These are phyloP conservation scores for Laburnicola sp. DNA, from an alignment of 2,329 filamentous ascomycete genomes.

Conservation along the genomic window DNA sequence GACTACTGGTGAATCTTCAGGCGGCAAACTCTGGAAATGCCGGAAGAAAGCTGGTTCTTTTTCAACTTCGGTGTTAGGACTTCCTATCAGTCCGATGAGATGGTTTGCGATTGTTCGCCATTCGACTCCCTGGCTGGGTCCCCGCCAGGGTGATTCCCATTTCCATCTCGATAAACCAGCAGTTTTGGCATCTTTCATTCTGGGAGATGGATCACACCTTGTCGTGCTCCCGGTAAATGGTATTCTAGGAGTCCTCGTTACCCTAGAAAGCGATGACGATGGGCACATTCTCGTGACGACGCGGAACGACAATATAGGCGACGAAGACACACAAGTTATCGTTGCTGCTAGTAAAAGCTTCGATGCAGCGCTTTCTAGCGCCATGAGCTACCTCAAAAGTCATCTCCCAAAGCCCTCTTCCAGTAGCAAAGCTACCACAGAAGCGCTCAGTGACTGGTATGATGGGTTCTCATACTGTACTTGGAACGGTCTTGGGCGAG, in stretches of 20 bases:
- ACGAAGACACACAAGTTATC: constrained; percentile 64
- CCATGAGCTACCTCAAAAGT: constrained; percentile 81
- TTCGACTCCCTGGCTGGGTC: constrained; percentile 83
- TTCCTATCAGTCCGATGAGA: too few relatives aligned
- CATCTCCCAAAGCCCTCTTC: constrained; percentile 56
- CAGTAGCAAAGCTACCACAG: constrained; percentile 53
- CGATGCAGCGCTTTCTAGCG: constrained; percentile 74
- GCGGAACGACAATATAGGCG: constrained; percentile 66
- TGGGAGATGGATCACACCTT: constrained; percentile 69
- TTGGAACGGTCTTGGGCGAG: constrained; percentile 89
- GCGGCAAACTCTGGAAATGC: too few relatives aligned
- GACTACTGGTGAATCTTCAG: too few relatives aligned
- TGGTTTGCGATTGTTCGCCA: constrained; percentile 83
- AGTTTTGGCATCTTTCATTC: constrained; percentile 76
- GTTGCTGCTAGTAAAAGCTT: constrained; percentile 72
- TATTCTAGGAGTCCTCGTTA: constrained; percentile 67
- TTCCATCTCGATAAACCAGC: constrained; percentile 77
- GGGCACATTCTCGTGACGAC: constrained; percentile 71
- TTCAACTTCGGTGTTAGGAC: too few relatives aligned
- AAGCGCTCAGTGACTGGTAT: constrained; percentile 82
- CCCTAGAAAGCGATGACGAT: constrained; percentile 65
- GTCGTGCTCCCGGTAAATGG: constrained; percentile 80
- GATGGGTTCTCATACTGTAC: constrained; percentile 95
- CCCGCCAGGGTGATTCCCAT: constrained; percentile 72
- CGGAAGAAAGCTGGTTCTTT: too few relatives aligned